Evolutionary conservation across 768 basidiomycete species (phyloP).

Genomic region (Xanthoconium purpureum): DNA sequence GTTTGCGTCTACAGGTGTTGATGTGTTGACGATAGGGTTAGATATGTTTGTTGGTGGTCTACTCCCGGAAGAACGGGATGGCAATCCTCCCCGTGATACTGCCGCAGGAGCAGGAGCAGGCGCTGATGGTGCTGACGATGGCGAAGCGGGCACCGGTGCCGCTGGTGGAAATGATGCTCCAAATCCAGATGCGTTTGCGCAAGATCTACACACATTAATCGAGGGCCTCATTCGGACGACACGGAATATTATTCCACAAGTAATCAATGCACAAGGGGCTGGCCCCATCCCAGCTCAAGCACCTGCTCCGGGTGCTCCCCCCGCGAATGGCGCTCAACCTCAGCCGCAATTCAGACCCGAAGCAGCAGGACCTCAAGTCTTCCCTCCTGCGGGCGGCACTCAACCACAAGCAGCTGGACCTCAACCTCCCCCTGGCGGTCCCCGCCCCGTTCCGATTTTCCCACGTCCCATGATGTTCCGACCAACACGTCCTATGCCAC

Average conservation of each 20-base stretch:
- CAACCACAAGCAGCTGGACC: slow-evolving; percentile 11
- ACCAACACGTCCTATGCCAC: slow-evolving; percentile 23
- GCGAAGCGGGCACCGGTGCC: background rate
- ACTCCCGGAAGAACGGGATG: slow-evolving; percentile 10
- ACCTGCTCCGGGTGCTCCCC: background rate
- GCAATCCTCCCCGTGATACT: slow-evolving; percentile 7
- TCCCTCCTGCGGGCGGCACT: background rate
- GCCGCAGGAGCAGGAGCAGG: background rate
- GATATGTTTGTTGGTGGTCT: slow-evolving; percentile 36
- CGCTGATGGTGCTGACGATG: slow-evolving; percentile 1
- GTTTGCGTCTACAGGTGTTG: slow-evolving; percentile 13
- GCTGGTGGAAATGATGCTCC: slow-evolving; percentile 18
- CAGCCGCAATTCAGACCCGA: slow-evolving; percentile 8
- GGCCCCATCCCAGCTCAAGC: background rate
- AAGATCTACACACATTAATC: slow-evolving; percentile 26
- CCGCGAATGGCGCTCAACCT: background rate
- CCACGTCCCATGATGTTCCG: slow-evolving; percentile 23
- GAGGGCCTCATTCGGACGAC: slow-evolving; percentile 28
- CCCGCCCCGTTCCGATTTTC: slow-evolving; percentile 15
- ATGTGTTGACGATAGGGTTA: slow-evolving; percentile 39
- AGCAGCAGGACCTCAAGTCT: background rate
- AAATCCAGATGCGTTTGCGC: slow-evolving; percentile 18
- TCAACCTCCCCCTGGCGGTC: slow-evolving; percentile 5
- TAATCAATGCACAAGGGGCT: slow-evolving; percentile 14
- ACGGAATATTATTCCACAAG: slow-evolving; percentile 23